Evolutionary conservation across 2,329 filamentous ascomycete species (phyloP), one percentile per base, ranked within the genome.

Genomic region (Bipolaris sorokiniana): DNA sequence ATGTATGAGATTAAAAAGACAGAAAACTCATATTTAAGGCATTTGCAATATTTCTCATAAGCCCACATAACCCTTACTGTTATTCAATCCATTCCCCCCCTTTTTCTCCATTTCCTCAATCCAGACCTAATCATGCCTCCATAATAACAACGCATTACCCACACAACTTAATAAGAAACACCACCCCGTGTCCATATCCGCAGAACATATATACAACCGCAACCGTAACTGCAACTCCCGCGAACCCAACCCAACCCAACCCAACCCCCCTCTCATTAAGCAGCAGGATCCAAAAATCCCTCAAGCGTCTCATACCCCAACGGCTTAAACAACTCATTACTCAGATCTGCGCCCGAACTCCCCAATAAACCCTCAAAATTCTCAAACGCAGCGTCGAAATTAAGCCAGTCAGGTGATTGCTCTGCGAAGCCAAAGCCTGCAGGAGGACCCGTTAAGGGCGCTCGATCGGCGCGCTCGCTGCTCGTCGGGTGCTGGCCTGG

Each of bases 311-410:
- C 74, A 51, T 76, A 76, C 22, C 71, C 75, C 51, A 77, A 59
- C 11, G 74, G 72, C 51, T 62, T 68, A 45, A 77, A 75, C 28
- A 77, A 48, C 64, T 77, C 74, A 49, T 75, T 77, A 48, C 72
- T 76, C 58, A 76, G 15, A 61, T 77, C 75, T 9, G 75, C 75
- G 5, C 75, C 75, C 0, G 67, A 70, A 54, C 75, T 76, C 20
- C 75, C 75, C 10, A 78, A 36, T 26, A 78, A 59, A 3, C 72
- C 70, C 52, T 77, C 74, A 48, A 78, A 76, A 34, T 77, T 77
- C 63, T 78, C 75, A 61, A 78, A 78, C 6, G 76, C 76, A 1
- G 68, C 66, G 22, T 77, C 75, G 41, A 77, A 77, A 33, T 76
- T 77, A 28, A 78, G 41, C 76, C 76, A 78, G 38, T 77, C 75